Base-by-base conservation (phyloP, 345 rosid genomes). In the Acer yangbiense region DNA sequence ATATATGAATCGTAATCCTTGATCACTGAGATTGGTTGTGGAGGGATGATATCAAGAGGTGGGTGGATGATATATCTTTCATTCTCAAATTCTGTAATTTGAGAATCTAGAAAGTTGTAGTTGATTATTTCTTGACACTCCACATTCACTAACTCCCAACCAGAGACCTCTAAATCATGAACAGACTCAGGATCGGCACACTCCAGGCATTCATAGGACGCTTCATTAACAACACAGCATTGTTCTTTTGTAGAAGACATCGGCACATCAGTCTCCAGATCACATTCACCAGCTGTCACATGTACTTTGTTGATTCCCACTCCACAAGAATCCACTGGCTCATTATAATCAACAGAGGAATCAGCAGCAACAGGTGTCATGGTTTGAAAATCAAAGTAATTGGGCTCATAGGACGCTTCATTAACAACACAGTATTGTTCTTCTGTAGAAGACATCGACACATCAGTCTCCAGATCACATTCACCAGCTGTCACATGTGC, bases 131-230 rank as follows among this genome's bases (percentile, higher is more conserved):
- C 81, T 69, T 81, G 82, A 86, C 35, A 72, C 54, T 76, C 74
- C 50, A 68, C 60, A 78, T 82, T 73, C 71, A 83, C 65, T 60
- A 54, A 73, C 74, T 85, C 85, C 80, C 82, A 82, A 39, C 65
- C 69, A 21, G 87, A 77, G 65, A 74, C 78, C 68, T 69, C 74
- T 63, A 5, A 11, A 27, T 74, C 82, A 81, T 35, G 41, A 71
- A 23, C 77, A 58, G 64, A 32, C 8, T 46, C 46, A 32, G 66
- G 65, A 78, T 63, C 64, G 61, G 76, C 68, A 73, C 62, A 78
- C 67, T 85, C 85, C 71, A 21, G 50, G 10, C 76, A 64, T 65
- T 84, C 88, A 79, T 66, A 54, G 9, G 69, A 64, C 25, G 43
- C 73, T 44, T 69, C 75, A 58, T 75, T 67, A 25, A 60, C 46